Evolutionary conservation across 164 flowering plant genomes (phyloP).

Genomic region (Vitis labrusca): DNA sequence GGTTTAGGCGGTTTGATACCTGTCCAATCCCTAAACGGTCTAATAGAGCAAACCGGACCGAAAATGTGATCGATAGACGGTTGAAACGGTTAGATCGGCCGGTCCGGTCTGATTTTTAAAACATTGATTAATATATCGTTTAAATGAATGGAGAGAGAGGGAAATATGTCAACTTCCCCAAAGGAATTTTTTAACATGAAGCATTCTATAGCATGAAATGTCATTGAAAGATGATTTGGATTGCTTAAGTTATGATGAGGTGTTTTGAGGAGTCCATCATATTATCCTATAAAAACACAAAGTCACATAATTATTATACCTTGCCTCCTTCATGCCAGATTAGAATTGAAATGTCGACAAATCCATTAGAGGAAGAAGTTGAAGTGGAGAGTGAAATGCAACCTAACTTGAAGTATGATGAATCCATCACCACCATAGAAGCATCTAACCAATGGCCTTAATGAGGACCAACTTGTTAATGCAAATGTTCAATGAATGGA

Average conservation of each 20-base stretch:
- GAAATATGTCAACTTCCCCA: neutral
- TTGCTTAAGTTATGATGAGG: neutral
- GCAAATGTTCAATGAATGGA: neutral
- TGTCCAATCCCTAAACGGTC: too few relatives aligned
- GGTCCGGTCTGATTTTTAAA: too few relatives aligned
- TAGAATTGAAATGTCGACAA: too few relatives aligned
- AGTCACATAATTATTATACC: neutral
- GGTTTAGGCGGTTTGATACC: too few relatives aligned
- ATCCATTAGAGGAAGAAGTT: too few relatives aligned
- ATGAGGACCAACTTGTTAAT: neutral
- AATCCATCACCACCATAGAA: neutral
- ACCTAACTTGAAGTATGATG: neutral
- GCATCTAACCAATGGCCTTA: neutral
- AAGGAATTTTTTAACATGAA: neutral
- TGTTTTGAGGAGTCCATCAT: neutral
- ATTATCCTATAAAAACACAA: neutral
- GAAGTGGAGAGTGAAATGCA: neutral
- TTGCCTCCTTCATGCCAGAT: neutral
- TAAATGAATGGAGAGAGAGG: neutral
- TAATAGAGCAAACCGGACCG: too few relatives aligned
- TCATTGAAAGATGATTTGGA: conserved; percentile 1
- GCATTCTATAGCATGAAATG: neutral
- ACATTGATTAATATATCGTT: too few relatives aligned
- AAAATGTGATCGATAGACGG: too few relatives aligned
- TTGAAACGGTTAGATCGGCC: too few relatives aligned